A percentile compares a stretch with the other conserved stretches of the same genome.
Conservation (phyloP, 805 yeast genomes). For the Kazachstania bromeliacearum region DNA sequence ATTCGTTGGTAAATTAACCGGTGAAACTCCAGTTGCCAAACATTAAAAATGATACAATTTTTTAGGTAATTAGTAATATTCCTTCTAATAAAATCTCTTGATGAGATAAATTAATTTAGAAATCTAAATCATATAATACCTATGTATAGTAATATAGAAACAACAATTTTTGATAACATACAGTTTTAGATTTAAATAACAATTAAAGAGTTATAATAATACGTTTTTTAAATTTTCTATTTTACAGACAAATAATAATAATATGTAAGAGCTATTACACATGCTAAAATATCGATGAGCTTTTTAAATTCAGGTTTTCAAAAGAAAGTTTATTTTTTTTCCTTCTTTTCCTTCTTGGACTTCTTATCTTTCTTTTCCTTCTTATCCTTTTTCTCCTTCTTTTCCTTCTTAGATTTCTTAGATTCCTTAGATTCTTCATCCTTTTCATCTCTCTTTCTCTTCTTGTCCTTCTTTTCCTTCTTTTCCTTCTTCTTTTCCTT, state of each 20-base stretch:
- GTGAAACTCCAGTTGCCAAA: slow-evolving; percentile 42
- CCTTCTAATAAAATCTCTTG: too few relatives aligned
- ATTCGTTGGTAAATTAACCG: slow-evolving; percentile 51
- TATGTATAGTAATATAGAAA: too few relatives aligned
- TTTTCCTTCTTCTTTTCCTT: slow-evolving; percentile 31
- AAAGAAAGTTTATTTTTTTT: too few relatives aligned
- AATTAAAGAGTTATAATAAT: too few relatives aligned
- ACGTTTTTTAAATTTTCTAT: neutral
- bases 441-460: slow-evolving; percentile 28
- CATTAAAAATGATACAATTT: slow-evolving; percentile 12
- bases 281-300: too few relatives aligned
- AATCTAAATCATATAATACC: too few relatives aligned
- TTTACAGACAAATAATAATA: too few relatives aligned
- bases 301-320: too few relatives aligned
- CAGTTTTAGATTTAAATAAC: too few relatives aligned
- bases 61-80: neutral
- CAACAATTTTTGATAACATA: neutral
- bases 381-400: slow-evolving; percentile 23
- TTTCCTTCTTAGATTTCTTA: slow-evolving; percentile 31
- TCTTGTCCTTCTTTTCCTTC: slow-evolving; percentile 31
- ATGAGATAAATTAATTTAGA: too few relatives aligned
- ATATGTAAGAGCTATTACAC: too few relatives aligned
- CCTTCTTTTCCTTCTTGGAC: slow-evolving; percentile 26
- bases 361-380: slow-evolving; percentile 27
- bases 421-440: slow-evolving; percentile 25